These are phyloP conservation scores for Flaveria bidentis DNA, from an alignment of 129 eudicot species.

Conservation along the genomic window DNA sequence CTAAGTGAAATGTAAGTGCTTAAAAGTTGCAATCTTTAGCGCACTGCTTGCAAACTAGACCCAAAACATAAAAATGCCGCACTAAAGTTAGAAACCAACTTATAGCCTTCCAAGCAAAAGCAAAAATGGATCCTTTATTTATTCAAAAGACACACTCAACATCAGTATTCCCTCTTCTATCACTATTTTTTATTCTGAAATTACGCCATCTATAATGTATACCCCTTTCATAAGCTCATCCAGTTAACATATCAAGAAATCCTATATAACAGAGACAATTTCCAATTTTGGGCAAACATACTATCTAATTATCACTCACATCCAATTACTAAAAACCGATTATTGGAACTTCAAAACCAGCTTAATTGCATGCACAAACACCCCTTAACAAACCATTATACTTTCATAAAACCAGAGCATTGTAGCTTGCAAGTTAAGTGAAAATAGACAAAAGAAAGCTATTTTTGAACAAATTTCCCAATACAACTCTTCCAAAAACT, in stretches of 20 bases:
- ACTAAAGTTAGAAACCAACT: slow-evolving; percentile 21
- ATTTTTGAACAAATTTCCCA: slow-evolving; percentile 8
- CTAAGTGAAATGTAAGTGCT: slow-evolving; percentile 7
- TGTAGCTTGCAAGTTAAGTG: background rate
- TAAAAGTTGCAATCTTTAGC: slow-evolving; percentile 17
- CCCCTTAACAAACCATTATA: slow-evolving; percentile 4
- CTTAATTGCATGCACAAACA: background rate
- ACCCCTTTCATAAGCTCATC: slow-evolving; percentile 3
- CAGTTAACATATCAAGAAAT: background rate
- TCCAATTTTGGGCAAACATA: slow-evolving; percentile 11
- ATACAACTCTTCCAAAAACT: too few species aligned
- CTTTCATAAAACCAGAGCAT: background rate
- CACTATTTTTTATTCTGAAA: background rate
- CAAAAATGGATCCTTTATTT: background rate
- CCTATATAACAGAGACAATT: background rate
- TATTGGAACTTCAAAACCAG: background rate
- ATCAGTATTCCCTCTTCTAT: slow-evolving; percentile 18
- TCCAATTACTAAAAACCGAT: background rate
- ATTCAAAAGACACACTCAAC: slow-evolving; percentile 21
- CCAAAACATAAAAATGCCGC: slow-evolving; percentile 17
- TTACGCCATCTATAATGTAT: slow-evolving; percentile 10
- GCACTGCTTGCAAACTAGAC: slow-evolving; percentile 19
- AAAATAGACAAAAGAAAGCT: background rate
- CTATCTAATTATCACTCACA: background rate
- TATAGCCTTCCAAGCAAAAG: slow-evolving; percentile 5